These are phyloP conservation scores for Prunus davidiana DNA, from an alignment of 306 rosid species.

Conservation along the genomic window DNA sequence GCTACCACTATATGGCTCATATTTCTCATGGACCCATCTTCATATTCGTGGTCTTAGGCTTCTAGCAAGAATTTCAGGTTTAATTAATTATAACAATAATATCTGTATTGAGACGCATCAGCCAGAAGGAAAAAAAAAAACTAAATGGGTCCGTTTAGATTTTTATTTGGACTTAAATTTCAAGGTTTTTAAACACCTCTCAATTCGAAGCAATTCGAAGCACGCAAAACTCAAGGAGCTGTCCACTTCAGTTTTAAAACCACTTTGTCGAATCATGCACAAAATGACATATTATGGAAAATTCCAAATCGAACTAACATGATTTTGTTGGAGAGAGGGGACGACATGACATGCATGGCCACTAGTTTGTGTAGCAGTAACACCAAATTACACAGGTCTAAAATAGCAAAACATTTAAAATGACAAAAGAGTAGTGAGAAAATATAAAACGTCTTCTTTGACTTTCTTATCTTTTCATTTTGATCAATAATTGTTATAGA, in stretches of 20 bases:
- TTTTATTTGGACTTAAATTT: not conserved
- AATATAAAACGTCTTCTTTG: not conserved
- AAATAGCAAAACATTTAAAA: not conserved
- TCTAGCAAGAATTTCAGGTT: not conserved
- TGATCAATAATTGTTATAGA: not conserved
- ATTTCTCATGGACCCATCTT: conserved; percentile 9
- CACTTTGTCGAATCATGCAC: not conserved
- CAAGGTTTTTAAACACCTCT: not conserved
- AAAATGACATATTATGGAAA: not conserved
- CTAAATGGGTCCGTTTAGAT: too few species aligned
- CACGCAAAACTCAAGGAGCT: not conserved
- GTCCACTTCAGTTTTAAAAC: not conserved
- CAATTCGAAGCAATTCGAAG: not conserved
- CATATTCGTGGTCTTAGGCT: not conserved
- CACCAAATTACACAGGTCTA: not conserved
- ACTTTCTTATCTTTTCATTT: not conserved
- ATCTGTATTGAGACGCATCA: not conserved
- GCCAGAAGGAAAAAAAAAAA: too few species aligned
- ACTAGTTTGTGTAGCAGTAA: not conserved
- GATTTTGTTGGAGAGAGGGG: not conserved
- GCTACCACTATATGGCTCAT: conserved; percentile 9
- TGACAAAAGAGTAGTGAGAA: not conserved
- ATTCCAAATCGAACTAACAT: not conserved
- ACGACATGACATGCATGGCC: not conserved
- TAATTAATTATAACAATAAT: not conserved